Evolutionary conservation across 768 basidiomycete genomes (phyloP).

Genomic region (Lyophyllum atratum): DNA sequence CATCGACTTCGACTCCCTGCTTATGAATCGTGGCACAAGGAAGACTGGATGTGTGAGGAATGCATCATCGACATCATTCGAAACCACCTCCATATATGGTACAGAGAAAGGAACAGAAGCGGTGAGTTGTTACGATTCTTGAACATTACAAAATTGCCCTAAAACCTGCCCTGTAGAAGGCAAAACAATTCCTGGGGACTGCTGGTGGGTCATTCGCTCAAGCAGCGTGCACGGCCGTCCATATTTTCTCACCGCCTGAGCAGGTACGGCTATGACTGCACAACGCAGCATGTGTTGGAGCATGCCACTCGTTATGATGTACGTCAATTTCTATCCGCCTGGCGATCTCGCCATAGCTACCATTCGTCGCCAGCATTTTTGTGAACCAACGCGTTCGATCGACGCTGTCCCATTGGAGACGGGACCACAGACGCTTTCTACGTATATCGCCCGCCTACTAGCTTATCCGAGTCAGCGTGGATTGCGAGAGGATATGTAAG

Average conservation of each 20-base stretch:
- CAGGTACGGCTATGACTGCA: conserved; percentile 34
- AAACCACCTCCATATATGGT: conserved; percentile 27
- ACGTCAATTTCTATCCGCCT: conserved; percentile 2
- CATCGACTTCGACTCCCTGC: conserved; percentile 1
- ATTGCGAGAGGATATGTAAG: too few relatives aligned
- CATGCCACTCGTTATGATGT: conserved; percentile 31
- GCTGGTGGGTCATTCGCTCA: conserved; percentile 25
- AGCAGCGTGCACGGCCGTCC: background rate
- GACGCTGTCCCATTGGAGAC: too few relatives aligned
- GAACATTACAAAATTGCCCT: conserved; percentile 8
- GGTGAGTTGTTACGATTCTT: conserved; percentile 11
- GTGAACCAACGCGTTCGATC: conserved; percentile 16
- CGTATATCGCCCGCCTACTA: too few relatives aligned
- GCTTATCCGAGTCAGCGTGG: too few relatives aligned
- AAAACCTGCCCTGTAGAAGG: conserved; percentile 5
- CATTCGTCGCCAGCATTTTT: conserved; percentile 19
- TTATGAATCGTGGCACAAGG: conserved; percentile 23
- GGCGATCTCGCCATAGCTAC: background rate
- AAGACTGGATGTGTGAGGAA: conserved; percentile 29
- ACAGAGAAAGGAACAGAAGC: too few relatives aligned
- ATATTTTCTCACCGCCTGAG: background rate
- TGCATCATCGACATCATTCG: conserved; percentile 26
- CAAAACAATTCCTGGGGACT: conserved; percentile 21
- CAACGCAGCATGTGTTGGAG: conserved; percentile 22
- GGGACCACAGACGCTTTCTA: too few relatives aligned